Evolutionary conservation across 2,329 filamentous ascomycete genomes (phyloP).

Genomic region (Ophioceras dolichostomum): DNA sequence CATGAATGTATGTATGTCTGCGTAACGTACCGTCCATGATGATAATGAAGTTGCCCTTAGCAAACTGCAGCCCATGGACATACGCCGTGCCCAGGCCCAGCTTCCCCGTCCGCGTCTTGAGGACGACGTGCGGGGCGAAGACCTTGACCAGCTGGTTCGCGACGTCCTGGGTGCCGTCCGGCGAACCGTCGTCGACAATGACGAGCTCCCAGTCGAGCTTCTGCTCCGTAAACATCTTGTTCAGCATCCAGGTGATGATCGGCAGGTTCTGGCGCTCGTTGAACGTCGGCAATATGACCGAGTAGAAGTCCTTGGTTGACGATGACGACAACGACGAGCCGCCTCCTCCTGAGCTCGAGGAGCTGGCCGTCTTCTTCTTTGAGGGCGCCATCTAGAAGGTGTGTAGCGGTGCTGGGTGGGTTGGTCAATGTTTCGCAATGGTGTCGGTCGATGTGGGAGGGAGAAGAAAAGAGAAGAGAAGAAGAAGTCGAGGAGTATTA

Average conservation of each 20-base stretch:
- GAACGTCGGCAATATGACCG: slow-evolving; percentile 94
- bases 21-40: slow-evolving; percentile 71
- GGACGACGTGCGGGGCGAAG: slow-evolving; percentile 67
- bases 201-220: slow-evolving; percentile 95
- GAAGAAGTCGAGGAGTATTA: too few species aligned
- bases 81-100: slow-evolving; percentile 95
- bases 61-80: slow-evolving; percentile 85
- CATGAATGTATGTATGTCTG: too few species aligned
- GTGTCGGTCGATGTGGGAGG: too few species aligned
- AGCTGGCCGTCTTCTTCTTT: too few species aligned
- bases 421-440: too few species aligned
- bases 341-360: too few species aligned
- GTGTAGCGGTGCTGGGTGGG: too few species aligned
- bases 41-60: slow-evolving; percentile 87
- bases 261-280: slow-evolving; percentile 97
- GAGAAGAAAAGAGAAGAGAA: too few species aligned
- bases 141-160: slow-evolving; percentile 81
- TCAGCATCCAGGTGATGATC: slow-evolving; percentile 88
- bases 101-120: slow-evolving; percentile 86
- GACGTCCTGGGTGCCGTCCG: slow-evolving; percentile 86
- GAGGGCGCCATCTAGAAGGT: slow-evolving; percentile 31
- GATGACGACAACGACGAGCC: too few species aligned
- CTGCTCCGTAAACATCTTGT: slow-evolving; percentile 84
- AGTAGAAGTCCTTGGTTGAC: slow-evolving; percentile 63
- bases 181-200: slow-evolving; percentile 95